These are phyloP conservation scores for Solanum tarapatanum DNA, from an alignment of 257 asterid genomes.

Conservation along the genomic window DNA sequence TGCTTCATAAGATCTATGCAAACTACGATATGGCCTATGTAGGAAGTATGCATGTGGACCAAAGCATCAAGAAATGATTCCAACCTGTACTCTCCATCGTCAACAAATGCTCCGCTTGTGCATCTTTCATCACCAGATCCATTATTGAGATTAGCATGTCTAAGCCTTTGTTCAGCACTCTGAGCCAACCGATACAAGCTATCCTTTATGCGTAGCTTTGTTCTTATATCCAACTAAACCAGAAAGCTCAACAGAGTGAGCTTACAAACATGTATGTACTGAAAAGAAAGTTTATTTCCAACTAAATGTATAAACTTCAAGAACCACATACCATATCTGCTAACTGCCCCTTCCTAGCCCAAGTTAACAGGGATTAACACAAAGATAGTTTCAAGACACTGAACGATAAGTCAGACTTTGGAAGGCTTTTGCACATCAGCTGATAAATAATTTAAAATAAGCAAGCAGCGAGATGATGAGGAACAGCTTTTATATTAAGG, in stretches of 20 bases:
- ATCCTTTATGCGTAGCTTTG: background rate
- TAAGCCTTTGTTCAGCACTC: background rate
- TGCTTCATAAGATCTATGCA: background rate
- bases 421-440: background rate
- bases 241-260: background rate
- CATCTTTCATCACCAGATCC: background rate
- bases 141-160: background rate
- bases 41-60: background rate
- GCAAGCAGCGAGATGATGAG: background rate
- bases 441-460: background rate
- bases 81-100: background rate
- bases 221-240: background rate
- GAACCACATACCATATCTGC: background rate
- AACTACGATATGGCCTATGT: background rate
- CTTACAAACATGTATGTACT: background rate
- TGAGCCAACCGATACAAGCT: background rate
- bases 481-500: background rate
- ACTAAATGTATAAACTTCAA: background rate
- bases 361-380: background rate
- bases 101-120: slow-evolving; percentile 11
- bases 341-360: background rate
- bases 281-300: background rate
- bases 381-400: background rate
- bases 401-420: background rate
- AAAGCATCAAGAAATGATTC: background rate